Evolutionary conservation across 805 yeast genomes (phyloP).

Genomic region (Teunomyces aglyptinius): DNA sequence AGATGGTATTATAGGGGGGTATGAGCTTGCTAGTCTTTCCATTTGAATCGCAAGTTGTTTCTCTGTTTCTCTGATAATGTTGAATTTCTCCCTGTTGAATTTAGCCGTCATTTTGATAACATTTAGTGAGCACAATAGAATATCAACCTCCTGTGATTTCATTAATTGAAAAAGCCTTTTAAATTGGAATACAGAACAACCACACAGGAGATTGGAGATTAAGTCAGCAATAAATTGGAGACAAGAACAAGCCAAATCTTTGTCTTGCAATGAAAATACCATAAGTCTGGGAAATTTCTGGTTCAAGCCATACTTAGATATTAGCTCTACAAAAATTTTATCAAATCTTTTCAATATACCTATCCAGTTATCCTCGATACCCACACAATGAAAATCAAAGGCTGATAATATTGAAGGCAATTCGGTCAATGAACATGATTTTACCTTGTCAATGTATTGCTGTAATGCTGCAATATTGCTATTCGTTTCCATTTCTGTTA

Average conservation of each 20-base stretch:
- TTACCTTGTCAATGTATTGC: no score
- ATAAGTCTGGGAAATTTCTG: neutral
- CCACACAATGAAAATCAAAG: no score
- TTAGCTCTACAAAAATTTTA: neutral
- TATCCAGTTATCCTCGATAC: no score
- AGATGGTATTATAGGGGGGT: no score
- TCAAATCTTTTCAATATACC: neutral
- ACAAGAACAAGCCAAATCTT: neutral
- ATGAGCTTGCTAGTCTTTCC: no score
- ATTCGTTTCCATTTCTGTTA: no score
- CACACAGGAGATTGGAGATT: neutral
- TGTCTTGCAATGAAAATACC: neutral
- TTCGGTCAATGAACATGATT: no score
- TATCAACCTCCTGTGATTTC: neutral
- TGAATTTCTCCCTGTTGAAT: neutral
- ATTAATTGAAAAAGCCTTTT: neutral
- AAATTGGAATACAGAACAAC: neutral
- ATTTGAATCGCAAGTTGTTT: neutral
- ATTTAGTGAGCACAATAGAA: neutral
- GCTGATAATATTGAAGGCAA: no score
- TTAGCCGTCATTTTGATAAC: neutral
- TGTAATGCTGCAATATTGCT: no score
- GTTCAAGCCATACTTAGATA: neutral
- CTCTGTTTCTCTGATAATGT: neutral
- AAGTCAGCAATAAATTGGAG: neutral